Conservation (phyloP, 116 monocot genomes). For the Zostera marina region DNA sequence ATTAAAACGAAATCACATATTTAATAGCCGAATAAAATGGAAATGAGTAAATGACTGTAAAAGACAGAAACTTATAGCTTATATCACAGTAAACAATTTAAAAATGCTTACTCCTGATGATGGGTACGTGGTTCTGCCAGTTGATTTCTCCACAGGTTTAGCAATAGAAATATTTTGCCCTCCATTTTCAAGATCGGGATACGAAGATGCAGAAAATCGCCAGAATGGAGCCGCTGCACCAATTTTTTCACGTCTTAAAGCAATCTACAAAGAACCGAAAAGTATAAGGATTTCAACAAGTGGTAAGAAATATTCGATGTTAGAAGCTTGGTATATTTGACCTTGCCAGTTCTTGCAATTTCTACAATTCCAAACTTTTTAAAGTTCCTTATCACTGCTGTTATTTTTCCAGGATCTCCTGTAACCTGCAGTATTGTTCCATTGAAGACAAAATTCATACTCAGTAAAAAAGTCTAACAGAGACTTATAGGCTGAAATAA, state of each 20-base stretch:
- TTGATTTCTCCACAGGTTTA: constrained; percentile 8
- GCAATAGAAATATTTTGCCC: constrained; percentile 15
- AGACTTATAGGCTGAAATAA: neutral
- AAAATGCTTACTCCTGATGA: constrained; percentile 40
- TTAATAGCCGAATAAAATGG: neutral
- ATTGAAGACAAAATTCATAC: neutral
- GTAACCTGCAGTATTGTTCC: constrained; percentile 41
- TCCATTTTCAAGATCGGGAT: constrained; percentile 61
- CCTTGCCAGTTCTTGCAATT: constrained; percentile 97
- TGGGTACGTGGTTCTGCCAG: constrained; percentile 19
- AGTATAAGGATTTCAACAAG: neutral
- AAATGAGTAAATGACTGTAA: neutral
- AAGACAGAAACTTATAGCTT: neutral
- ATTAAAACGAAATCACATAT: neutral
- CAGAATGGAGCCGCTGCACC: constrained; percentile 84
- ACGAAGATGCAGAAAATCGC: constrained; percentile 91
- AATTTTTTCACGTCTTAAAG: constrained; percentile 81
- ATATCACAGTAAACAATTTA: neutral
- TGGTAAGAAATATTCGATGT: neutral
- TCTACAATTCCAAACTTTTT: constrained; percentile 87
- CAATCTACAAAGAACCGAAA: constrained; percentile 41
- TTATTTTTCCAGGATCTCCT: constrained; percentile 98
- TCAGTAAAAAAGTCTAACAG: neutral
- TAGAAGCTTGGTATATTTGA: constrained; percentile 9
- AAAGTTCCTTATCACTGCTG: constrained; percentile 64